Evolutionary conservation across 257 asterid genomes (phyloP).

Genomic region (Datura wrightii): DNA sequence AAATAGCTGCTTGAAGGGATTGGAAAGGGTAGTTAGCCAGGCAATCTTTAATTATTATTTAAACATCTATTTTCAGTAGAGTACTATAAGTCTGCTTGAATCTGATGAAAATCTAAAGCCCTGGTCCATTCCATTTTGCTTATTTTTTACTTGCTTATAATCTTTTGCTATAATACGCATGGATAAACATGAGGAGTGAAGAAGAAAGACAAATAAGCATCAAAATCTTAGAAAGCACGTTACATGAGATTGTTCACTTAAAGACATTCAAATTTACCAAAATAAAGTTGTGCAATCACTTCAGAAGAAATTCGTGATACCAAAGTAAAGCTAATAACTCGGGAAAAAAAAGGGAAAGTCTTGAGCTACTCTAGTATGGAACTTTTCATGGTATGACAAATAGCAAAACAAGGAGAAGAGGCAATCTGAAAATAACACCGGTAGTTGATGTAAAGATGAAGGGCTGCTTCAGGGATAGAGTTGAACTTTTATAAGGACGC

Average conservation of each 20-base stretch:
- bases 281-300: background rate
- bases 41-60: background rate
- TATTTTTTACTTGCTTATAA: background rate
- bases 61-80: background rate
- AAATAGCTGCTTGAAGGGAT: background rate
- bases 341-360: background rate
- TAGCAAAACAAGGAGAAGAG: conserved; percentile 30
- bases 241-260: background rate
- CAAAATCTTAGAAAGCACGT: background rate
- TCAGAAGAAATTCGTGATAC: no score
- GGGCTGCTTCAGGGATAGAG: conserved; percentile 25
- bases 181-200: background rate
- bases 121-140: background rate
- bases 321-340: background rate
- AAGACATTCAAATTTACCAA: background rate
- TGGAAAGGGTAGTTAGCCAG: background rate
- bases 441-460: conserved; percentile 23
- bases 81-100: background rate
- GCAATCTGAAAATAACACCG: conserved; percentile 39
- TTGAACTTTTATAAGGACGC: conserved; percentile 34
- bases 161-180: background rate
- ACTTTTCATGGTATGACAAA: conserved; percentile 28
- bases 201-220: background rate
- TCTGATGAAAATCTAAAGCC: background rate
- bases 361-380: no score